A percentile compares a stretch with the other conserved stretches of the same genome.
These are phyloP conservation scores for Eucalyptus pauciflora DNA, from an alignment of 345 rosid genomes.

Conservation along the genomic window DNA sequence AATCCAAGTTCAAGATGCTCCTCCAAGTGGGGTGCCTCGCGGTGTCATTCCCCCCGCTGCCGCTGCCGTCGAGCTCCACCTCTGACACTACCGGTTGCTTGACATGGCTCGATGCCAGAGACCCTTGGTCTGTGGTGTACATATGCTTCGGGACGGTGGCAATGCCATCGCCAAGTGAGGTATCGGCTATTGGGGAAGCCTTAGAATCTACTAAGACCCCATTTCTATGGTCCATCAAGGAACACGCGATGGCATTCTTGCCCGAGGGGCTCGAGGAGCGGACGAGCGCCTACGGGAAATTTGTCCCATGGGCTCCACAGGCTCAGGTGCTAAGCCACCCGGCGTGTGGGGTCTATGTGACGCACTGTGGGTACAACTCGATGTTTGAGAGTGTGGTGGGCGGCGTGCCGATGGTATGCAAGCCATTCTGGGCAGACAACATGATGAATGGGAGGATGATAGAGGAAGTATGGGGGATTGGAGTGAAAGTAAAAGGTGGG, in stretches of 20 bases:
- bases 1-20: constrained; percentile 10
- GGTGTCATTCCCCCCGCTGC: background rate
- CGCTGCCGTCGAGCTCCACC: background rate
- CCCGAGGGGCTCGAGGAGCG: constrained; percentile 14
- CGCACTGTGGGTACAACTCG: no score
- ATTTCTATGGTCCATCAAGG: constrained; percentile 12
- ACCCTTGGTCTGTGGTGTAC: constrained; percentile 26
- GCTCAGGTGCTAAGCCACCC: constrained; percentile 2
- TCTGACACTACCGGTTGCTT: constrained; percentile 11
- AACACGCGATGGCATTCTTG: background rate
- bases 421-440: no score
- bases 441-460: constrained; percentile 22
- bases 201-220: constrained; percentile 24
- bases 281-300: constrained; percentile 22
- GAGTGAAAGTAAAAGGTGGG: constrained; percentile 17
- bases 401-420: no score
- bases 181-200: constrained; percentile 35
- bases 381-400: no score
- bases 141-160: constrained; percentile 50
- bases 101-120: constrained; percentile 32
- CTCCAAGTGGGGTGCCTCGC: constrained; percentile 11
- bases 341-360: no score
- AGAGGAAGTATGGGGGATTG: constrained; percentile 43
- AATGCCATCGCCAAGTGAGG: constrained; percentile 20
- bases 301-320: constrained; percentile 61